Base-by-base conservation (phyloP, 2,329 filamentous ascomycete species). In the Penicillium sp. region DNA sequence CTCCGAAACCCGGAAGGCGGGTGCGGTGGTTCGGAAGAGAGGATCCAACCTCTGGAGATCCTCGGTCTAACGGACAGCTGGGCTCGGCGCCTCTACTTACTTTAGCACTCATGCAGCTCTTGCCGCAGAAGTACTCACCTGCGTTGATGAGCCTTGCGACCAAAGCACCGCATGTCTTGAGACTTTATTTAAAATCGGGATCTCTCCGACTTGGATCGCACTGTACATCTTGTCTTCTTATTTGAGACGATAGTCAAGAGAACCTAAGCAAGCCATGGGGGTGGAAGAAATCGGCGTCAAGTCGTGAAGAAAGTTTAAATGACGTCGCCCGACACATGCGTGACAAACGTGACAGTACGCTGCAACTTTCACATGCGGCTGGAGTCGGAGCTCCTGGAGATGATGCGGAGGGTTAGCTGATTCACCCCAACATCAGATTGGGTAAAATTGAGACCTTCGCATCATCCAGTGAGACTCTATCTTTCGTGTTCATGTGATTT, bases 11-110 rank as follows among this genome's bases (percentile, higher is more conserved):
- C 56, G 56, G 56, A 55, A 48, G 27, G 54, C 56, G 61, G 57
- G 61, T 59, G 53, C 52, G 52, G 54, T 55, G 57, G 56, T 59
- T 67, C 65, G 65, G 65, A 53, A 67, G 58, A 67, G 62, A 66
- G 65, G 65, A 67, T 66, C 63, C 55, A 65, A 56, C 51, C 55
- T 55, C 41, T 49, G 53, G 43, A 55, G 64, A 66, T 68, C 66
- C 66, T 68, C 66, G 66, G 66, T 66, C 65, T 64, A 68, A 68
- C 60, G 66, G 66, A 54, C 51, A 44, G 42, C 45, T 46, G 36
- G 33, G 43, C 49, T 57, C 50, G 49, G 52, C 49, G 43, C 32
- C 44, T 40, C 47, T 29, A 32, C 27, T 32, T 25, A 36, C 8
- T 32, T 36, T 35, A 38, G 32, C 9, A 12, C 8, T 38, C 28